Conservation (phyloP, 805 yeast genomes). For the Ogataea ramenticola region DNA sequence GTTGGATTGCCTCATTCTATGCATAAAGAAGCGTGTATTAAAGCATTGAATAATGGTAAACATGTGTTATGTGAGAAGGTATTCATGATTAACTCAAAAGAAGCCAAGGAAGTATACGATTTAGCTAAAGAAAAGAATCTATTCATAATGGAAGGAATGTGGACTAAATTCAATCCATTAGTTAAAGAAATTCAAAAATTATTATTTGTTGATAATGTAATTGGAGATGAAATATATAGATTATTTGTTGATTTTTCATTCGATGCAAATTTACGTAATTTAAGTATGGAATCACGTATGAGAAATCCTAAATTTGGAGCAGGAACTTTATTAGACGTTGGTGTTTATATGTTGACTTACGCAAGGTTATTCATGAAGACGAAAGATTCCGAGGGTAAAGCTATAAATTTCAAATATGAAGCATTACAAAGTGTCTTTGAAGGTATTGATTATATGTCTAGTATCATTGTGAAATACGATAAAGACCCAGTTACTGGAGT, state of each 20-base stretch:
- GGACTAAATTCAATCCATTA: conserved; percentile 51
- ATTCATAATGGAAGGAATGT: conserved; percentile 53
- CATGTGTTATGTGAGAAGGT: conserved; percentile 54
- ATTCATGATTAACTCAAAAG: conserved; percentile 38
- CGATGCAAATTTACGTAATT: conserved; percentile 25
- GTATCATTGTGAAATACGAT: conserved; percentile 30
- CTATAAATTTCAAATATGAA: conserved; percentile 16
- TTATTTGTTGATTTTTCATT: conserved; percentile 36
- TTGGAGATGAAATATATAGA: conserved; percentile 39
- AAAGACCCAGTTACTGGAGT: conserved; percentile 20
- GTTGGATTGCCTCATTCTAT: conserved; percentile 48
- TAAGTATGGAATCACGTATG: conserved; percentile 30
- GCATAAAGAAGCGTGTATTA: conserved; percentile 39
- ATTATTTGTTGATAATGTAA: conserved; percentile 31
- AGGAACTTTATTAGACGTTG: conserved; percentile 50
- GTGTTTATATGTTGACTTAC: conserved; percentile 45
- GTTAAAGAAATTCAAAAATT: conserved; percentile 27
- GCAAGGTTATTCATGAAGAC: conserved; percentile 32
- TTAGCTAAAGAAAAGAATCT: conserved; percentile 36
- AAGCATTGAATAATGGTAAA: conserved; percentile 36
- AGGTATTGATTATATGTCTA: conserved; percentile 35
- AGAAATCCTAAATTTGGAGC: conserved; percentile 43
- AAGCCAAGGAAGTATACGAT: conserved; percentile 32
- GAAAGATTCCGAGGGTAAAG: conserved; percentile 22
- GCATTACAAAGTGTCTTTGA: conserved; percentile 32